Evolutionary conservation across 768 basidiomycete species (phyloP), one percentile per base, ranked within the genome.

Genomic region (Leccinum uliginosum): DNA sequence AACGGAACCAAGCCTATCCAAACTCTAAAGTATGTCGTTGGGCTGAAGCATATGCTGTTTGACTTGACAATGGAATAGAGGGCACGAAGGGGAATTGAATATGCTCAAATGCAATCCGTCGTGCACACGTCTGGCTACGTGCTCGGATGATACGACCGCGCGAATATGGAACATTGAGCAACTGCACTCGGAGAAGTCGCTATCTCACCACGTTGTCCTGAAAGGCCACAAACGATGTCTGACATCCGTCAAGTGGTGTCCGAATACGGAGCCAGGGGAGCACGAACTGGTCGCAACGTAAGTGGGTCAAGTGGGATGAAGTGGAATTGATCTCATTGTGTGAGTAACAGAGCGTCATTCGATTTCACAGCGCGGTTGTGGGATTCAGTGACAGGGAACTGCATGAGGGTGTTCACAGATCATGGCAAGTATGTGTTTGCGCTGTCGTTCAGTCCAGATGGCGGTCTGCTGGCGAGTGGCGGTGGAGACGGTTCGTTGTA

Each of bases 281-380:
- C 80, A 84, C 63, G 84, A 88, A 52, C 67, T 89, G 6, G 66
- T 92, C 12, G 89, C 86, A 24, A 90, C 91, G 89, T 89, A 65
- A 67, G 83, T 73, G 24, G 51, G 21, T 30, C 50, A 19, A 49
- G n/a, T 35, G 10, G 14, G n/a, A 47, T n/a, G 50, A 23, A 30
- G 19, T 32, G 43, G 32, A 23, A 19, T 48, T 24, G 38, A 60
- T 21, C 61, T 60, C 19, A 50, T 47, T 24, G 27, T 54, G 48
- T 43, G 40, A 19, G 40, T 29, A 34, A 27, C 61, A 93, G 89
- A 8, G 82, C 86, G 10, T 91, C 91, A 5, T 92, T 92, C 65
- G 93, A 96, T 65, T 75, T 77, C 14, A 89, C 91, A 2, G 82
- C 88, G 5, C 83, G 90, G 43, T 61, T 96, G 29, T 96, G 93